phyloP scores from a whole-genome alignment of 139 green algal species.

The Edaphochlamys debaryana region DNA sequence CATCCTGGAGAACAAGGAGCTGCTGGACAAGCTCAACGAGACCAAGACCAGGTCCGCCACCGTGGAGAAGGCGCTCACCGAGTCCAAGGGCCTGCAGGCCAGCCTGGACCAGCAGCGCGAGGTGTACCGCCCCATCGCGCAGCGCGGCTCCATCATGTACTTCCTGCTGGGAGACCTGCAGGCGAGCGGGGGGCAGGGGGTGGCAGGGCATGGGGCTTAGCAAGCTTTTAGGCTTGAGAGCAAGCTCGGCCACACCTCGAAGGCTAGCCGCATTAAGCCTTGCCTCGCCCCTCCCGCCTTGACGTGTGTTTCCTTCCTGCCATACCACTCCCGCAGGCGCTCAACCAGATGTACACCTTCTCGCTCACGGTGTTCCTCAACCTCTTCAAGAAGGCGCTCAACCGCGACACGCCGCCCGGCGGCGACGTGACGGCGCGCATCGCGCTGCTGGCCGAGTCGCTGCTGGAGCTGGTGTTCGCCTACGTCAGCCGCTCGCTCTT shows the following conservation, averaged over 20 bases:
- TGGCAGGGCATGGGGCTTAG: too few species aligned
- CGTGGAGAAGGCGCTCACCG: slow-evolving; percentile 64
- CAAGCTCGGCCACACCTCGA: too few species aligned
- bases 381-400: slow-evolving; percentile 66
- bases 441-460: slow-evolving; percentile 56
- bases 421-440: slow-evolving; percentile 61
- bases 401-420: slow-evolving; percentile 41
- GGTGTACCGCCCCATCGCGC: slow-evolving; percentile 67
- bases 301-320: too few species aligned
- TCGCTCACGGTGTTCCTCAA: slow-evolving; percentile 62
- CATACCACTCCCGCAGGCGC: too few species aligned
- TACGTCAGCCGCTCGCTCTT: slow-evolving; percentile 76
- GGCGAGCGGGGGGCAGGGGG: slow-evolving; percentile 34
- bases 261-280: too few species aligned
- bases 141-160: slow-evolving; percentile 69
- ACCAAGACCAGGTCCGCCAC: slow-evolving; percentile 74
- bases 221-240: too few species aligned
- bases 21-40: slow-evolving; percentile 81
- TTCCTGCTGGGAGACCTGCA: slow-evolving; percentile 64
- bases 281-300: too few species aligned
- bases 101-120: slow-evolving; percentile 76
- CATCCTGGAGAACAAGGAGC: slow-evolving; percentile 81
- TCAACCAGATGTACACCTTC: slow-evolving; percentile 88
- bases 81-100: slow-evolving; percentile 64
- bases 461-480: slow-evolving; percentile 72